These are phyloP conservation scores for Amorphotheca resinae DNA, from an alignment of 495 filamentous ascomycete genomes.

Conservation along the genomic window DNA sequence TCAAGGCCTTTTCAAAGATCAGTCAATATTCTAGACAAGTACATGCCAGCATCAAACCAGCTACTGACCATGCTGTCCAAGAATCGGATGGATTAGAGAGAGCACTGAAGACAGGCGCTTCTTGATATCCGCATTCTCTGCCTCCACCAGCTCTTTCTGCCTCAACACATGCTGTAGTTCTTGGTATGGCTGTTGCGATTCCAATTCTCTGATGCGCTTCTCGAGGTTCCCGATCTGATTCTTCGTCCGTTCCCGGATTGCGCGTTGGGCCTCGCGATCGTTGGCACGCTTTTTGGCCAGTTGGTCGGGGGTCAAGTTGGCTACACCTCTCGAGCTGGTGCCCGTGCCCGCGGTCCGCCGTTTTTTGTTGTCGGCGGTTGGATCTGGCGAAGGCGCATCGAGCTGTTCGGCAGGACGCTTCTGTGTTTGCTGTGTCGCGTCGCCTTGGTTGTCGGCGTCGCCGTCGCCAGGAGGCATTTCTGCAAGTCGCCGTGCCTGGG, in stretches of 20 bases:
- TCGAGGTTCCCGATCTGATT: slow-evolving; percentile 70
- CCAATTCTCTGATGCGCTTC: slow-evolving; percentile 55
- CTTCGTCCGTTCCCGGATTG: slow-evolving; percentile 79
- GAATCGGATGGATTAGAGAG: slow-evolving; percentile 51
- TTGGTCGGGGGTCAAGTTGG: slow-evolving; percentile 60
- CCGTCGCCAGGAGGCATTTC: slow-evolving; percentile 11
- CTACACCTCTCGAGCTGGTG: slow-evolving; percentile 38
- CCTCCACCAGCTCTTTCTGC: slow-evolving; percentile 56
- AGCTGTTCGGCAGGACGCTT: not conserved
- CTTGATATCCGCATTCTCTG: slow-evolving; percentile 59
- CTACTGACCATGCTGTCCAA: slow-evolving; percentile 24
- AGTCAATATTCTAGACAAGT: not conserved
- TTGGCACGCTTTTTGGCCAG: slow-evolving; percentile 75
- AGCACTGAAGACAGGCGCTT: slow-evolving; percentile 46
- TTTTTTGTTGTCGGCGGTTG: slow-evolving; percentile 10
- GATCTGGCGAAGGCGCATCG: not conserved
- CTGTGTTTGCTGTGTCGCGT: slow-evolving; percentile 9
- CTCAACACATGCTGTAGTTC: slow-evolving; percentile 59
- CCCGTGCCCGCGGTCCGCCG: slow-evolving; percentile 22
- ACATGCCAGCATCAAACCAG: slow-evolving; percentile 1
- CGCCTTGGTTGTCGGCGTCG: slow-evolving; percentile 6
- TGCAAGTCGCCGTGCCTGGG: slow-evolving; percentile 9
- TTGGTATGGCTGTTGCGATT: slow-evolving; percentile 62
- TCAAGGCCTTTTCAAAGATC: slow-evolving; percentile 12
- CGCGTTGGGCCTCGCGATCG: slow-evolving; percentile 79